Percentiles rank a stretch among this genome's conserved stretches.
Conservation (phyloP, 352 stramenopile species). For the Globisporangium solare region DNA sequence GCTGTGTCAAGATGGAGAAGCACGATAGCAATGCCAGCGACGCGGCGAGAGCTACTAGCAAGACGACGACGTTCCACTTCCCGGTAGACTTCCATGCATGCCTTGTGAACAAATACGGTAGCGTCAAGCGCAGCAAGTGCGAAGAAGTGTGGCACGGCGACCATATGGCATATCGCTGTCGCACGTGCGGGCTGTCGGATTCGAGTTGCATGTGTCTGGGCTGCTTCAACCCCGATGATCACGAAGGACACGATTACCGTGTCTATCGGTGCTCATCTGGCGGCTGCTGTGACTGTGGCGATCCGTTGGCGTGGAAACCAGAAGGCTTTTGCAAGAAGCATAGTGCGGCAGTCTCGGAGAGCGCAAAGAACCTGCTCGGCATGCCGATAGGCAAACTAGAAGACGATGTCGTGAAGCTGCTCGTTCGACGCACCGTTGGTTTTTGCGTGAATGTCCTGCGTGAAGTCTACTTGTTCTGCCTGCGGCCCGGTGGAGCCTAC, state of each 20-base stretch:
- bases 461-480: slow-evolving; percentile 49
- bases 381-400: slow-evolving; percentile 38
- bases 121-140: slow-evolving; percentile 70
- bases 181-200: slow-evolving; percentile 79
- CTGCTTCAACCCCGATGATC: slow-evolving; percentile 75
- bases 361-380: slow-evolving; percentile 3
- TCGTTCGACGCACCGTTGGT: slow-evolving; percentile 36
- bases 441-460: slow-evolving; percentile 61
- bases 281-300: slow-evolving; percentile 79
- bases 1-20: slow-evolving; percentile 30
- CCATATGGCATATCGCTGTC: slow-evolving; percentile 83
- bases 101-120: slow-evolving; percentile 48
- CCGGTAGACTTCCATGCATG: slow-evolving; percentile 41
- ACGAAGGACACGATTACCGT: slow-evolving; percentile 77
- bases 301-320: slow-evolving; percentile 71
- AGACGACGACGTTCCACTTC: slow-evolving; percentile 21
- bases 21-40: slow-evolving; percentile 18
- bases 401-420: slow-evolving; percentile 30
- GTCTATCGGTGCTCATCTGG: slow-evolving; percentile 80
- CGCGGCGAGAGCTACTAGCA: neutral
- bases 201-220: slow-evolving; percentile 84
- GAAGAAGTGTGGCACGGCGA: slow-evolving; percentile 86
- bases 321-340: slow-evolving; percentile 81
- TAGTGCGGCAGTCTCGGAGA: slow-evolving; percentile 8
- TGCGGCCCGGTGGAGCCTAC: slow-evolving; percentile 23